Evolutionary conservation across 2,329 filamentous ascomycete genomes (phyloP).

Genomic region (Cytospora mali): DNA sequence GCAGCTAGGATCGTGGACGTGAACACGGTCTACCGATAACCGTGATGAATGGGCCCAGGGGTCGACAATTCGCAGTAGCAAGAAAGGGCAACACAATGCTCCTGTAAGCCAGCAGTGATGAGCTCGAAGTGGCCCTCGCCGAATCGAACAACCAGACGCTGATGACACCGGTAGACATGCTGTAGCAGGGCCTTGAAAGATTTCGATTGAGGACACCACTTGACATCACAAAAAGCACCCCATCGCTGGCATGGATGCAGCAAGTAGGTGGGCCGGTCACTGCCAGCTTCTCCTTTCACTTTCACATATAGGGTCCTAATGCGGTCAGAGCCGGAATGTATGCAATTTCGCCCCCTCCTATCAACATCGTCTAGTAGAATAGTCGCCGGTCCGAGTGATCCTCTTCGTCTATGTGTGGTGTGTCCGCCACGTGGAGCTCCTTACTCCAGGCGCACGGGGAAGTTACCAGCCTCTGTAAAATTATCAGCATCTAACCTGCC

Average conservation of each 20-base stretch:
- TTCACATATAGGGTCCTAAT: not conserved
- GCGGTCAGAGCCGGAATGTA: conserved; percentile 19
- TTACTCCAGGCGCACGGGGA: conserved; percentile 68
- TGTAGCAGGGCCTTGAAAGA: not conserved
- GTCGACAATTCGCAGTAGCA: not conserved
- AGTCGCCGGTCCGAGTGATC: conserved; percentile 16
- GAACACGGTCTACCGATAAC: not conserved
- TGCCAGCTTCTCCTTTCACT: not conserved
- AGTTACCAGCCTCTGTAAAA: conserved; percentile 64
- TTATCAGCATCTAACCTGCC: conserved; percentile 40
- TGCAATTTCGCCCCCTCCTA: conserved; percentile 31
- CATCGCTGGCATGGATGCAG: not conserved
- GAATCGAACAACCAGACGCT: not conserved
- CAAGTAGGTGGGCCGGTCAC: not conserved
- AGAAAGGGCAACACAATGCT: not conserved
- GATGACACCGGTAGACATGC: not conserved
- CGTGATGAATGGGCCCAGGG: not conserved
- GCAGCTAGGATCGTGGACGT: not conserved
- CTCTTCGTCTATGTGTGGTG: conserved; percentile 25
- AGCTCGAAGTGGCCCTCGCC: not conserved
- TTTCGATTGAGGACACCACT: not conserved
- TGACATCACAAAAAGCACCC: not conserved
- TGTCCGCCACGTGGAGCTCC: conserved; percentile 7
- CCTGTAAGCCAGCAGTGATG: not conserved
- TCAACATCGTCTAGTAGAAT: conserved; percentile 31